Conservation (phyloP, 2,329 filamentous ascomycete species). For the Zopfia rhizophila region DNA sequence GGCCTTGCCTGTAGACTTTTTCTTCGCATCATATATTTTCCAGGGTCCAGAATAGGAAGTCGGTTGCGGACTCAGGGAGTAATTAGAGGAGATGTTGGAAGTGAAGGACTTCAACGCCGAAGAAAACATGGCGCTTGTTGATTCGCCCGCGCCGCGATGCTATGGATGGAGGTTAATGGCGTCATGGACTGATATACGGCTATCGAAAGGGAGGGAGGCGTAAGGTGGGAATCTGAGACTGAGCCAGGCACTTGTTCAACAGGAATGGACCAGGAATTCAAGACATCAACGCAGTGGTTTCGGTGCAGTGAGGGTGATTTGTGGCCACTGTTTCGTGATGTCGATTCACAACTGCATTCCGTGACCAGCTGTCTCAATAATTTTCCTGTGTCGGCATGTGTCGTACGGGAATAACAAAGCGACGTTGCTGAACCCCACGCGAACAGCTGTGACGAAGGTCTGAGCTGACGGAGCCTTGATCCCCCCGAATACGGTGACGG, state of each 20-base stretch:
- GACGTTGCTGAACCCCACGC: slow-evolving; percentile 8
- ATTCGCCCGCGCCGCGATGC: slow-evolving; percentile 37
- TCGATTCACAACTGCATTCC: too few relatives aligned
- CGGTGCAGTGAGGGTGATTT: too few relatives aligned
- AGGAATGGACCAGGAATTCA: too few relatives aligned
- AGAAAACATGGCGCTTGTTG: slow-evolving; percentile 79
- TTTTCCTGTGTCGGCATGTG: too few relatives aligned
- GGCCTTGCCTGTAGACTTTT: slow-evolving; percentile 89
- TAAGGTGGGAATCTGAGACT: slow-evolving; percentile 27
- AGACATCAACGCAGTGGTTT: too few relatives aligned
- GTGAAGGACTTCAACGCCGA: slow-evolving; percentile 93
- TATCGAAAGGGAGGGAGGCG: slow-evolving; percentile 21
- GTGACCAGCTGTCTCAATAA: too few relatives aligned
- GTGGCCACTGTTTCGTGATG: too few relatives aligned
- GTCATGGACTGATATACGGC: slow-evolving; percentile 41
- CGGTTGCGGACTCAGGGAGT: slow-evolving; percentile 79
- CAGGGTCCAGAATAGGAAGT: slow-evolving; percentile 89
- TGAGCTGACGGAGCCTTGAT: too few relatives aligned
- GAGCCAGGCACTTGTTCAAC: background rate
- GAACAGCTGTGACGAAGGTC: background rate
- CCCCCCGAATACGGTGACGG: too few relatives aligned
- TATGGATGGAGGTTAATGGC: slow-evolving; percentile 26
- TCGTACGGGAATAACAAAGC: slow-evolving; percentile 17
- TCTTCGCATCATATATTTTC: slow-evolving; percentile 98
- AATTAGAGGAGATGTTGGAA: slow-evolving; percentile 93